phyloP scores from a whole-genome alignment of 139 green algal species.

The Closterium sp. region DNA sequence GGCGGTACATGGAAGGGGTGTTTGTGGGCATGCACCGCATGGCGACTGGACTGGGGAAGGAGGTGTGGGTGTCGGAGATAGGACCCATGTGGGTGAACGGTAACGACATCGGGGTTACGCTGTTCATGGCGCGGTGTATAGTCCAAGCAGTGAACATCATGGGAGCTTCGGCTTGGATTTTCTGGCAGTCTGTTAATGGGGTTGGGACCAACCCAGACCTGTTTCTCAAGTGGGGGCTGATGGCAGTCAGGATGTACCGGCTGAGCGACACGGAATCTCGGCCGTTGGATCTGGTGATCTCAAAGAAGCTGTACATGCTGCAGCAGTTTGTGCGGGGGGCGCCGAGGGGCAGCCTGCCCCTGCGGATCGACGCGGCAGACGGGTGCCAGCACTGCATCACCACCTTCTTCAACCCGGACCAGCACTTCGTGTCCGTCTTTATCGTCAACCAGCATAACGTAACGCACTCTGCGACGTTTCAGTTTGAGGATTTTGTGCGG shows the following conservation, averaged over 20 bases:
- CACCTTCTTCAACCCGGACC: not conserved
- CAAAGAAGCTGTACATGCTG: no score
- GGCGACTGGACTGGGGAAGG: slow-evolving; percentile 16
- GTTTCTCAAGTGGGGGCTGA: not conserved
- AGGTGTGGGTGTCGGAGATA: slow-evolving; percentile 50
- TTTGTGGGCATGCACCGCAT: slow-evolving; percentile 8
- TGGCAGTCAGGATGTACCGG: not conserved
- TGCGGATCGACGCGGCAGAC: no score
- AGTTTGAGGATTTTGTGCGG: not conserved
- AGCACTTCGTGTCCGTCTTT: not conserved
- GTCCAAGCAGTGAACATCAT: not conserved
- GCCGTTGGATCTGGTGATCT: no score
- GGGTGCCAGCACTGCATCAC: not conserved
- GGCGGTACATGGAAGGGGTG: not conserved
- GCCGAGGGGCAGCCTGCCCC: not conserved
- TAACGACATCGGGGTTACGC: slow-evolving; percentile 6
- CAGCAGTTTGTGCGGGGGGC: no score
- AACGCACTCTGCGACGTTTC: not conserved
- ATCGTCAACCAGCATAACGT: not conserved
- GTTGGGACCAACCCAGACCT: not conserved
- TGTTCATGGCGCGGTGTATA: slow-evolving; percentile 28
- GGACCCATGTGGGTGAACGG: slow-evolving; percentile 21
- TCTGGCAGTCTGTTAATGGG: not conserved
- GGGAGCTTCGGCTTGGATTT: not conserved
- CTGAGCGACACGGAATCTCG: not conserved